Base-by-base conservation (phyloP, 768 basidiomycete genomes). In the Leucocoprinus sp. region DNA sequence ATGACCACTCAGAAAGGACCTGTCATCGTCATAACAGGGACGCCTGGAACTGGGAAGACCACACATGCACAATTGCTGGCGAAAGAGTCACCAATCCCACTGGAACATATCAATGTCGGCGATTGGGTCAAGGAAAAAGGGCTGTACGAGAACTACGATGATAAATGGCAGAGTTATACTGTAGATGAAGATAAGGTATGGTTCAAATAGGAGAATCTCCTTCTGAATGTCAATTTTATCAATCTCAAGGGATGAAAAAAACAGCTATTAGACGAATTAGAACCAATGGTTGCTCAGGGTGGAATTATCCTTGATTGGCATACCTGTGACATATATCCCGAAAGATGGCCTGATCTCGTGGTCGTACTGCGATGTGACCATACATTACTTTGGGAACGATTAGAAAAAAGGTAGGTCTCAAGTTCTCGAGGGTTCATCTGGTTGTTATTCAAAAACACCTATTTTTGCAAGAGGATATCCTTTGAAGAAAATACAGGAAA, bases 121-220 rank as follows among this genome's bases (percentile, higher is more conserved):
- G 88, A 98, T 36, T 72, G 82, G 57, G 85, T 96, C 47, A 97
- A 93, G 65, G 80, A 86, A 55, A 76, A 78, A 38, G 75, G 72
- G 1, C 72, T 96, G 4, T 85, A 93, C 58, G 79, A 88, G 50
- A 79, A 82, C 0, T 98, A 76, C 58, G 90, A 99, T 59, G 77
- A 92, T 17, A 92, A 97, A 59, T 99, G 96, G 96, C 82, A 93
- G 57, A 83, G 79, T 40, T 96, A 89, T 62, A 84, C 81, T 2
- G 87, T 96, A 7, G 91, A 98, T 57, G 96, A 99, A 62, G 96
- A 99, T 69, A 89, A 90, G 75, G 93, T 93, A 51, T 42, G 76
- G 57, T 35, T 54, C n/a, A 15, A 8, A 17, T 11, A 18, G 29
- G 18, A 37, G 6, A 37, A 17, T 21, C 43, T 12, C 39, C 23